Evolutionary conservation across 2,329 filamentous ascomycete genomes (phyloP).

Genomic region (Tolypocladium paradoxum): DNA sequence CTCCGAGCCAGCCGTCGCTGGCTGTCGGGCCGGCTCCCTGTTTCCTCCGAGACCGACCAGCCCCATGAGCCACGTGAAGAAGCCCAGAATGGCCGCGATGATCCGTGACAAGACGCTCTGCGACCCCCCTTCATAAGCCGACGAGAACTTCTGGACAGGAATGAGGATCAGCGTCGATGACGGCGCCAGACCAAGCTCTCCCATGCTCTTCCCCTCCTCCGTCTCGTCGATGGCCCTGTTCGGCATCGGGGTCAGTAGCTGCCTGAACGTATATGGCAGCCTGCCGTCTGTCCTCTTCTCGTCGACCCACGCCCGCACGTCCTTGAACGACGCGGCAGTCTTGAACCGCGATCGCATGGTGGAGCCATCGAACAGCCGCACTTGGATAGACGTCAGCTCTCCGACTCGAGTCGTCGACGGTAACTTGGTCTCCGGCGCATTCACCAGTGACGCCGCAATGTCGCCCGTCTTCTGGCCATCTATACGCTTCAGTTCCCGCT

Average conservation of each 20-base stretch:
- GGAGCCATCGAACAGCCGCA: constrained; percentile 75
- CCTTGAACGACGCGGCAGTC: constrained; percentile 48
- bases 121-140: constrained; percentile 27
- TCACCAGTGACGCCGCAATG: constrained; percentile 17
- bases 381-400: constrained; percentile 49
- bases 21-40: not conserved
- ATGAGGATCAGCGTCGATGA: constrained; percentile 76
- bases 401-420: constrained; percentile 16
- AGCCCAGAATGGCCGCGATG: constrained; percentile 17
- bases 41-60: constrained; percentile 17
- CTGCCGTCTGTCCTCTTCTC: constrained; percentile 43
- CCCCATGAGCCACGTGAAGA: constrained; percentile 25
- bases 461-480: constrained; percentile 18
- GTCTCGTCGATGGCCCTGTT: constrained; percentile 62
- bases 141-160: constrained; percentile 44
- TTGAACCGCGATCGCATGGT: constrained; percentile 66
- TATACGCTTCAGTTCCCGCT: constrained; percentile 31
- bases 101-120: constrained; percentile 16
- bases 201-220: constrained; percentile 61
- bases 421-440: constrained; percentile 20
- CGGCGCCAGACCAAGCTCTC: constrained; percentile 62
- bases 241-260: constrained; percentile 68
- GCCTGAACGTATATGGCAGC: constrained; percentile 70
- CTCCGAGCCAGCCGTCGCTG: not conserved
- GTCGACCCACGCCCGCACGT: constrained; percentile 73